phyloP scores from a whole-genome alignment of 768 basidiomycete species.

The Trametes gibbosa region DNA sequence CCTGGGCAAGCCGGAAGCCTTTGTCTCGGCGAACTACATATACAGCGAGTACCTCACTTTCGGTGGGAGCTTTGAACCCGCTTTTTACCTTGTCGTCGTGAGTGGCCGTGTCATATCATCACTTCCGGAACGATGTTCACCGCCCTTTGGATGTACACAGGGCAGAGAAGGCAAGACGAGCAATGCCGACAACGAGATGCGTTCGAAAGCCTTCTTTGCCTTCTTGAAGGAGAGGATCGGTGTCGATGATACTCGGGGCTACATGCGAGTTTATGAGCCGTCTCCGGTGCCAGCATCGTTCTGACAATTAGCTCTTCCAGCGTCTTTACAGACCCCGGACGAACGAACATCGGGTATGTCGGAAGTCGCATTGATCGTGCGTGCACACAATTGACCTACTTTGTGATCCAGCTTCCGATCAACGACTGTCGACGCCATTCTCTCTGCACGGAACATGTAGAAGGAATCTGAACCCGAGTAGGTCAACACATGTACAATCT shows the following conservation, averaged over 20 bases:
- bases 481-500: no score
- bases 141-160: slow-evolving; percentile 34
- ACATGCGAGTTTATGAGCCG: slow-evolving; percentile 43
- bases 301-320: slow-evolving; percentile 24
- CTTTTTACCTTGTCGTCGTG: slow-evolving; percentile 58
- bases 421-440: no score
- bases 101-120: slow-evolving; percentile 24
- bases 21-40: slow-evolving; percentile 52
- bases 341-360: slow-evolving; percentile 45
- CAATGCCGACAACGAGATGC: slow-evolving; percentile 44
- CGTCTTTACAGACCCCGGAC: slow-evolving; percentile 53
- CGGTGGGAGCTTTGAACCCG: slow-evolving; percentile 64
- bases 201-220: slow-evolving; percentile 53
- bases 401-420: no score
- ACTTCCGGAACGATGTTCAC: not conserved
- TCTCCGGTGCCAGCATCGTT: no score
- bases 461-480: no score
- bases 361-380: no score
- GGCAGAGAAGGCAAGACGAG: slow-evolving; percentile 55
- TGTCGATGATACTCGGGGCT: slow-evolving; percentile 50
- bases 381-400: no score
- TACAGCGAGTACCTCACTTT: slow-evolving; percentile 63
- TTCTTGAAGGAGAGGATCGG: slow-evolving; percentile 56
- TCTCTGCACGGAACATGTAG: no score
- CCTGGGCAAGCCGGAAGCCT: slow-evolving; percentile 52